Evolutionary conservation across 23 red algal genomes (phyloP), one percentile per base, ranked within the genome.

Genomic region (Gracilaria caudata): DNA sequence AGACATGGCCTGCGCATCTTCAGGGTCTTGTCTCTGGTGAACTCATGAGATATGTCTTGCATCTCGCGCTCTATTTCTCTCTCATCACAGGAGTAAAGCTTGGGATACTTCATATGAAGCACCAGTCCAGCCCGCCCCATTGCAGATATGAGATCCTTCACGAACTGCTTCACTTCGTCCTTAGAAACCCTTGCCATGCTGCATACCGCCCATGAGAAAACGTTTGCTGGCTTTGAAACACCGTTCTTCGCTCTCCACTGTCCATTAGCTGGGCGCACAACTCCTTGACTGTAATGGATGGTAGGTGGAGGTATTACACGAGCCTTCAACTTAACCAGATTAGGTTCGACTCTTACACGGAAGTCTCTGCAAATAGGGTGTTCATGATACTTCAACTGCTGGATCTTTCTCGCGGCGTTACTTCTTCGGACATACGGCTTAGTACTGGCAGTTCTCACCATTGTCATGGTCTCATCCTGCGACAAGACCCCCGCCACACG

Each of bases 181-280:
- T 58, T 41, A 7, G 37, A 11, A 28, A 79, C n/a, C 8, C 61
- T 30, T 23, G 85, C 8, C 43, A 66, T 46, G 39, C 36, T 68
- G 19, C 40, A 39, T 29, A 89, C 72, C 33, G 85, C 70, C 85
- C 85, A 89, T 14, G 85, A 74, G 56, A 75, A 78, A 20, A 89
- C 24, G 9, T 44, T 20, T 4, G 56, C 54, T 3, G 49, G 33
- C 7, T 26, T 56, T 2, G 37, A 3, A 47, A 63, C 58, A 34
- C 60, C 66, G n/a, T 75, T 57, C 14, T 71, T 93, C 25, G 41
- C 38, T 33, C 59, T 81, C 87, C 87, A 91, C 20, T 81, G 74
- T 44, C 87, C 87, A 21, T 76, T 76, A 5, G 12, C 14, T 4
- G 84, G 84, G 3, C 59, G 68, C 25, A 89, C 46, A 33, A 12